These are phyloP conservation scores for Trichoderma sp. DNA, from an alignment of 2,329 filamentous ascomycete genomes.

Conservation along the genomic window DNA sequence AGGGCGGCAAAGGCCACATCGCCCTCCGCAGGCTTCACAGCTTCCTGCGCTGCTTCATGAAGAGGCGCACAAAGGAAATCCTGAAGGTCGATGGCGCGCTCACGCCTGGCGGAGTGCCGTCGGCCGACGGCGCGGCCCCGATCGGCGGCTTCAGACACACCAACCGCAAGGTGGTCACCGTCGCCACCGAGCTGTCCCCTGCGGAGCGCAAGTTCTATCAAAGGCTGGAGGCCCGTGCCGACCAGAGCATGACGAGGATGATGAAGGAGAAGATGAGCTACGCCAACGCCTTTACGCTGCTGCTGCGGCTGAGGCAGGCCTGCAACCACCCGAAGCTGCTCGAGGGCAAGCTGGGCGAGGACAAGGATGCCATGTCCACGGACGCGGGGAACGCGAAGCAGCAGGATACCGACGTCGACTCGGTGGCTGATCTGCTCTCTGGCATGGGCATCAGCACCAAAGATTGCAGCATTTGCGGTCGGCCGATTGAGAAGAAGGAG, in stretches of 20 bases:
- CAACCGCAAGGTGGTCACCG: constrained; percentile 81
- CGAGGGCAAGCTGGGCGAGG: constrained; percentile 80
- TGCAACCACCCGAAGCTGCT: constrained; percentile 94
- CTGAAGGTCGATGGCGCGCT: constrained; percentile 83
- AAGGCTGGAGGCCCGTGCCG: constrained; percentile 78
- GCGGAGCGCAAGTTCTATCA: constrained; percentile 86
- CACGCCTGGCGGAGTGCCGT: constrained; percentile 70
- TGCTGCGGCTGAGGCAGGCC: constrained; percentile 87
- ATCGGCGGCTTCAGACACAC: constrained; percentile 84
- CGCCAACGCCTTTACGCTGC: constrained; percentile 86
- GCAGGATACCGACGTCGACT: constrained; percentile 70
- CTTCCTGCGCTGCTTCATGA: constrained; percentile 92
- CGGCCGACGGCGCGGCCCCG: constrained; percentile 52
- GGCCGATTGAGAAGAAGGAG: constrained; percentile 59
- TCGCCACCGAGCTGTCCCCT: constrained; percentile 75
- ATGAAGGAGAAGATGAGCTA: constrained; percentile 85
- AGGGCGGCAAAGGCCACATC: constrained; percentile 83
- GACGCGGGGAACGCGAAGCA: constrained; percentile 55
- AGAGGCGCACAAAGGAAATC: constrained; percentile 97
- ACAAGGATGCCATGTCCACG: constrained; percentile 79
- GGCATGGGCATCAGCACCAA: constrained; percentile 77
- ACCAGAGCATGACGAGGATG: constrained; percentile 85
- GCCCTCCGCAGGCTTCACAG: constrained; percentile 85
- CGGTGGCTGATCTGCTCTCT: constrained; percentile 82
- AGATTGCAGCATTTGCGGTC: constrained; percentile 82